A percentile compares a stretch with the other conserved stretches of the same genome.
Evolutionary conservation across 129 eudicot species (phyloP).

Genomic region (Pulicaria dysenterica): DNA sequence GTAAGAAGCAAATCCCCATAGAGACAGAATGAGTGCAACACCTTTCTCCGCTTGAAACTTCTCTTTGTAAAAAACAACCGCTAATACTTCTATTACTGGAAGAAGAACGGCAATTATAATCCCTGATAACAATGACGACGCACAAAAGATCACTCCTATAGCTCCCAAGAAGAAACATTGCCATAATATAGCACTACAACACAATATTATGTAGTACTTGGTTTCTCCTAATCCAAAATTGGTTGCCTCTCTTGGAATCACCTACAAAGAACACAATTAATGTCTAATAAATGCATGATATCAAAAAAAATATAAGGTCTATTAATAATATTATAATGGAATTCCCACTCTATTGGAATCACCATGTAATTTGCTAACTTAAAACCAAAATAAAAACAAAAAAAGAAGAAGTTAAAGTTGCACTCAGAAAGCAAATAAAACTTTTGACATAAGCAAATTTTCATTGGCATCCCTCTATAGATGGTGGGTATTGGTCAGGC

Average conservation of each 20-base stretch:
- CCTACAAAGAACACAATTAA: conserved; percentile 26
- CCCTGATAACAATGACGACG: conserved; percentile 53
- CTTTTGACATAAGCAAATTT: too few relatives aligned
- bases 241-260: conserved; percentile 47
- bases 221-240: conserved; percentile 40
- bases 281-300: not conserved
- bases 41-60: conserved; percentile 55
- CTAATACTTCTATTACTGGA: conserved; percentile 45
- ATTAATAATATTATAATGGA: too few relatives aligned
- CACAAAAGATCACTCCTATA: conserved; percentile 50
- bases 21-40: conserved; percentile 44
- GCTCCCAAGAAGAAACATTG: conserved; percentile 60
- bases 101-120: conserved; percentile 48
- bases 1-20: conserved; percentile 61
- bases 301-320: too few relatives aligned
- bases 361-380: too few relatives aligned
- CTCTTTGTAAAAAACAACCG: conserved; percentile 45
- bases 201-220: conserved; percentile 38
- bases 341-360: too few relatives aligned
- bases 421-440: too few relatives aligned
- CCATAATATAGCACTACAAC: conserved; percentile 46
- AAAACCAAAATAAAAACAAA: too few relatives aligned
- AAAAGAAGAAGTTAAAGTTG: too few relatives aligned
- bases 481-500: too few relatives aligned
- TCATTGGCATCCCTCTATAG: too few relatives aligned